Base-by-base conservation (phyloP, 805 yeast species). In the Wickerhamiella parazyma region DNA sequence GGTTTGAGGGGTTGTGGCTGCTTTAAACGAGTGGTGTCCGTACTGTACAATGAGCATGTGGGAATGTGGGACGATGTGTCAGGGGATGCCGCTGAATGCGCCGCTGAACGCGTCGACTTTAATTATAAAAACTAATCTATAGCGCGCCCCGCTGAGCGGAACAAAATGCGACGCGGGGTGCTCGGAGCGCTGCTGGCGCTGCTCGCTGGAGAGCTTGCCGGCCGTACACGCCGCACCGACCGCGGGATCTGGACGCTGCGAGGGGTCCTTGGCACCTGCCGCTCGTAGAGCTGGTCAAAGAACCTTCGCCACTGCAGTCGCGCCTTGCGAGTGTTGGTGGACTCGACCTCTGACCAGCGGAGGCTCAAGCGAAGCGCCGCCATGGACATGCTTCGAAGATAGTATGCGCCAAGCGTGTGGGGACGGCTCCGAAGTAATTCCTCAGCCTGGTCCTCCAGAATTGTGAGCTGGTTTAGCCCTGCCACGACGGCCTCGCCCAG, bases 1-100 rank as follows among this genome's bases (percentile, higher is more conserved):
- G n/a, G 43, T 40, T 17, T 26, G 22, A 7, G 43, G 43, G 8
- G 36, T 39, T 31, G 42, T 39, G 20, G 33, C 22, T 4, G 36
- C 42, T 26, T 39, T 39, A 16, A 28, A 39, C 22, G 42, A 31
- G 19, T 35, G 36, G 36, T 29, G 31, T 6, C 33, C 33, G 29
- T 39, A 18, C 16, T 39, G 36, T 14, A 39, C 36, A 9, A 16
- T 29, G 34, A 39, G 42, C 42, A 39, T 38, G 11, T 36, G 11
- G 24, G 10, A 11, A 19, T 21, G 20, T 8, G 35, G 35, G 20
- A 6, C 17, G 35, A 19, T 28, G n/a, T 11, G 19, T 17, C 19
- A 31, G 19, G 19, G 19, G 19, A 25, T 7, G 28, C 28, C 4
- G 28, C n/a, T 25, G n/a, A 4, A 25, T 7, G 28, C n/a, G n/a